Conservation (phyloP, 2,329 filamentous ascomycete genomes). For the Fusarium nurragi region DNA sequence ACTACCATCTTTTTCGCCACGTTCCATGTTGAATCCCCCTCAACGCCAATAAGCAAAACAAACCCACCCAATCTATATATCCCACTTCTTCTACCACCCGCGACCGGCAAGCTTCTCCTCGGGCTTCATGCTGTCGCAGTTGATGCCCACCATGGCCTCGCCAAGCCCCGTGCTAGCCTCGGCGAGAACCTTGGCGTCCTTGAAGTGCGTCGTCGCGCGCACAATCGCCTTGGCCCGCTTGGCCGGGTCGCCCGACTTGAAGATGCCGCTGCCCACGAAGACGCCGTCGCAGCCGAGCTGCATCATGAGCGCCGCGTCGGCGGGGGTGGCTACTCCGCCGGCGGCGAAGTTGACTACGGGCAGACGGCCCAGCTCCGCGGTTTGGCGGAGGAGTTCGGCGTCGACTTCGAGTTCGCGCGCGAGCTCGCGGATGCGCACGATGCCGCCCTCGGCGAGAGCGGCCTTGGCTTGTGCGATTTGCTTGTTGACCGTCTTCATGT, state of each 20-base stretch:
- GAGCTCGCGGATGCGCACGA: constrained; percentile 69
- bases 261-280: constrained; percentile 96
- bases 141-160: constrained; percentile 98
- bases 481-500: constrained; percentile 89
- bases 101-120: constrained; percentile 84
- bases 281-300: constrained; percentile 98
- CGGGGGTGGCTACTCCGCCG: constrained; percentile 98
- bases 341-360: constrained; percentile 98
- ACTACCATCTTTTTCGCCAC: background rate
- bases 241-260: constrained; percentile 92
- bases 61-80: background rate
- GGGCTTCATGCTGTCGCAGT: constrained; percentile 79
- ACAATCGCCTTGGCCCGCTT: constrained; percentile 95
- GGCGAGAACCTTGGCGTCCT: constrained; percentile 84
- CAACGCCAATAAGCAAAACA: constrained; percentile 19
- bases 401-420: constrained; percentile 85
- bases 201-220: constrained; percentile 89
- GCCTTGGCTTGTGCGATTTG: constrained; percentile 84
- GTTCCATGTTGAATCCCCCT: constrained; percentile 26
- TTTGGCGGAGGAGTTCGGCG: constrained; percentile 82
- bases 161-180: constrained; percentile 88
- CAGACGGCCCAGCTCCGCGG: constrained; percentile 84
- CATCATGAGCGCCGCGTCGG: constrained; percentile 97
- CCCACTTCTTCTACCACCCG: constrained; percentile 73
- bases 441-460: constrained; percentile 68